Percentiles rank a stretch among this genome's conserved stretches.
Conservation (phyloP, 768 basidiomycete genomes). For the Naganishia friedmannii region DNA sequence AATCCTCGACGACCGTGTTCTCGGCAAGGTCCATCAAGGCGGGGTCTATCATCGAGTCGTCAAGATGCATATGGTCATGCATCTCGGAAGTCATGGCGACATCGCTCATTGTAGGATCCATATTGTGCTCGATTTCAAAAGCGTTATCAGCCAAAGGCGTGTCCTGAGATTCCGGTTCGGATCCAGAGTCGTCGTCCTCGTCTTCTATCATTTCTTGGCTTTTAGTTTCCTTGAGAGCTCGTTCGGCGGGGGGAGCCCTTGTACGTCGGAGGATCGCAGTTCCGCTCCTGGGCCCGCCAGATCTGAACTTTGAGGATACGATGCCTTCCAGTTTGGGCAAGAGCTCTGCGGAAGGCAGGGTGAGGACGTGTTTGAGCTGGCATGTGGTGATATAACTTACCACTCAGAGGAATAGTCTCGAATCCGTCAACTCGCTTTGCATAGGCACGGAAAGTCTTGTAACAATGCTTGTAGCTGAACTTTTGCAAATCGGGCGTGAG, state of each 20-base stretch:
- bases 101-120: not conserved
- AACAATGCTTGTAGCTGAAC: constrained; percentile 24
- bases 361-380: not conserved
- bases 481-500: constrained; percentile 10
- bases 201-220: constrained; percentile 12
- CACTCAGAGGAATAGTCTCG: constrained; percentile 1
- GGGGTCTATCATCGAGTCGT: constrained; percentile 10
- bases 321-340: constrained; percentile 10
- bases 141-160: not conserved
- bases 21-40: constrained; percentile 2
- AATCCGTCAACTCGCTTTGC: constrained; percentile 20
- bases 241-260: constrained; percentile 1
- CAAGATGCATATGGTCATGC: not conserved
- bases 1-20: not conserved
- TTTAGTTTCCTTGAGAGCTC: constrained; percentile 11
- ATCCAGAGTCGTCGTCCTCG: constrained; percentile 12
- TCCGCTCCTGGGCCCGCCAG: constrained; percentile 1
- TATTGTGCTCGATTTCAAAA: not conserved
- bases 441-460: constrained; percentile 22
- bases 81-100: not conserved
- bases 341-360: not conserved
- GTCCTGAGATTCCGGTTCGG: constrained; percentile 6
- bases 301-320: constrained; percentile 6
- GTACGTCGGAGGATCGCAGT: constrained; percentile 6
- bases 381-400: not conserved